Evolutionary conservation across 768 basidiomycete genomes (phyloP), one percentile per base, ranked within the genome.

Genomic region (Tubosaeta sp.): DNA sequence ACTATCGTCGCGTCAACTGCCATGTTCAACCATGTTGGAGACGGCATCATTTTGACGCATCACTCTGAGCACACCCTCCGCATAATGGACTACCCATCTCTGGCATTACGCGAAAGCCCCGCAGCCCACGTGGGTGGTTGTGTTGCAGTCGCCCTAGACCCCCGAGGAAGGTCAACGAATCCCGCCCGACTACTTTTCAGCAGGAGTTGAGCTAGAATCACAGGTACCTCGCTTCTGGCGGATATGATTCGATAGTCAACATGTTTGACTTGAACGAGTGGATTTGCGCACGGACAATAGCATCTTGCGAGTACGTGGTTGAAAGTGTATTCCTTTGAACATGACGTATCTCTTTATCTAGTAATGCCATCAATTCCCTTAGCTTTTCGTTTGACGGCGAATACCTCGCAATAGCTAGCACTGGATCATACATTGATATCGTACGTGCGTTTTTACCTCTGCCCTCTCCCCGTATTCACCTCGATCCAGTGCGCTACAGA

Each of bases 371-470:
- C 60, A 87, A 80, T 54, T 78, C 79, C 17, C 68, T 91, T 17
- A 88, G 85, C 65, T 92, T 90, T 75, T 91, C 88, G 12, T 77
- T 85, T 56, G 89, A 91, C 58, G 89, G 89, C 32, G 89, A 92
- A 72, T 91, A 84, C 61, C 67, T 91, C 43, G 89, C 89, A 16
- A 84, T 90, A 46, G 85, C 88, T 9, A 87, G 75, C 55, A 75
- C 78, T 9, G 87, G 87, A 17, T 70, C 72, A 29, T 90, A 89
- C 57, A 85, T 91, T 48, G 88, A 91, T 55, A 87, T 91, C 39
- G 88, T 89, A 57, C 52, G 86, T 68, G n/a, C 50, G 17, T n/a
- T 34, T 16, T 39, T 1, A 11, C 38, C 44, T 19, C 8, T 11
- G 13, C 17, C 26, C 14, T 46, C 5, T 19, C 3, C 1, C 25